Percentiles rank a stretch among this genome's conserved stretches.
Conservation (phyloP, 768 basidiomycete genomes). For the Lactifluus rugatus region DNA sequence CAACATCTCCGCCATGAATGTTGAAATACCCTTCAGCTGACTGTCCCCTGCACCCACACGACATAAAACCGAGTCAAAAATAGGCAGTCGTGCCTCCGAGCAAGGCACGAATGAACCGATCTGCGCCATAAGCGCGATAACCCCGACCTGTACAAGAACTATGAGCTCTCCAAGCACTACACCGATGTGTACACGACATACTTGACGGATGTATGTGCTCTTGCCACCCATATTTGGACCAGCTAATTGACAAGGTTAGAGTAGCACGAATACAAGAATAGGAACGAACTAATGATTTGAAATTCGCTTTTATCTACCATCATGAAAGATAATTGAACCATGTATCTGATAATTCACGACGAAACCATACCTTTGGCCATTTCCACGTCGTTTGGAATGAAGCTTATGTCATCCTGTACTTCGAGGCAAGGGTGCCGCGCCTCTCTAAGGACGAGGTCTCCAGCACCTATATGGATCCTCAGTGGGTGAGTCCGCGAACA, state of each 20-base stretch:
- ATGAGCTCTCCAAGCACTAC: neutral
- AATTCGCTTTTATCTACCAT: conserved; percentile 73
- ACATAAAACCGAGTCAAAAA: conserved; percentile 93
- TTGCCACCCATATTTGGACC: conserved; percentile 99
- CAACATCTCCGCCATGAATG: conserved; percentile 99
- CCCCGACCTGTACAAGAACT: conserved; percentile 56
- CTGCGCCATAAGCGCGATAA: conserved; percentile 95
- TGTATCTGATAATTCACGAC: neutral
- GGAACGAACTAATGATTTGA: conserved; percentile 75
- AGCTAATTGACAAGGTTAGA: conserved; percentile 34
- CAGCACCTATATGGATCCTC: conserved; percentile 44
- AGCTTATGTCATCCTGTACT: conserved; percentile 89
- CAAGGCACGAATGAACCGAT: conserved; percentile 94
- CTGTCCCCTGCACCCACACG: conserved; percentile 97
- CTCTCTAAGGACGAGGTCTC: conserved; percentile 70
- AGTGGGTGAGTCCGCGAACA: neutral
- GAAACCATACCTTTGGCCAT: conserved; percentile 67
- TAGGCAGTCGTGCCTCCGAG: conserved; percentile 70
- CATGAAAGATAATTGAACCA: neutral
- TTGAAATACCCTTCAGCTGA: conserved; percentile 94
- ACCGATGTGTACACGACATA: conserved; percentile 22
- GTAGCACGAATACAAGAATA: neutral
- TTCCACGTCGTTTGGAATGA: conserved; percentile 92
- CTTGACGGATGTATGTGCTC: conserved; percentile 92
- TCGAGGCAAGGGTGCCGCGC: conserved; percentile 96